Base-by-base conservation (phyloP, 768 basidiomycete genomes). In the Boletus pseudo-olivaceus region DNA sequence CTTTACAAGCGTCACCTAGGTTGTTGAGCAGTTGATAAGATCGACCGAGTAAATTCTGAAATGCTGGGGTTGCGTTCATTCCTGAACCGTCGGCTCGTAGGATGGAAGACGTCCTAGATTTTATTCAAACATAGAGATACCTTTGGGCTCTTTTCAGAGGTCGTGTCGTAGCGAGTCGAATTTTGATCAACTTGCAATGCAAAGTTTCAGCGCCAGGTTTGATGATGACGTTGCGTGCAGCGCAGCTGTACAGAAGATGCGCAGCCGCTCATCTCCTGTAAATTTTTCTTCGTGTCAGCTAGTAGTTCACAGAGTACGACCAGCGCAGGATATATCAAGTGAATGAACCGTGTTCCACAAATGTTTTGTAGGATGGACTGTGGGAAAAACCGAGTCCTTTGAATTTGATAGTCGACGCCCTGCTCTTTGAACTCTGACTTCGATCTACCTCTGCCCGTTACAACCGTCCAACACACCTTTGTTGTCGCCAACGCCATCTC, bases 401-500 rank as follows among this genome's bases (percentile, higher is more conserved):
- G 68, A 70, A 63, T 69, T 67, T 55, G 65, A 59, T 60, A 47
- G 57, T 60, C 50, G 58, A 55, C 57, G 55, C 27, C 35, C 55
- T 51, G 55, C 47, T 62, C 65, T 59, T 68, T 62, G 51, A 62
- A 66, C 70, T 69, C 56, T 63, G 62, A 70, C 68, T 38, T 64
- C 42, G 55, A 70, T 68, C 66, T 53, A n/a, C 57, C 49, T 49
- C 53, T 62, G 30, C 57, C 47, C 57, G 30, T 49, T 58, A 52
- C 54, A 49, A 20, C 46, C 59, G 29, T 34, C 42, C 49, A 59
- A 35, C 55, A 44, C 56, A 27, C 38, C 17, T 57, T 53, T 50
- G 14, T 47, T 23, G 54, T 61, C 53, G 55, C 33, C 57, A 54
- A 54, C 64, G 15, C 43, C 56, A 32, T 43, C 34, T 29, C 44